These are phyloP conservation scores for Dalechampia spathulata DNA, from an alignment of 441 rosid species.

Conservation along the genomic window DNA sequence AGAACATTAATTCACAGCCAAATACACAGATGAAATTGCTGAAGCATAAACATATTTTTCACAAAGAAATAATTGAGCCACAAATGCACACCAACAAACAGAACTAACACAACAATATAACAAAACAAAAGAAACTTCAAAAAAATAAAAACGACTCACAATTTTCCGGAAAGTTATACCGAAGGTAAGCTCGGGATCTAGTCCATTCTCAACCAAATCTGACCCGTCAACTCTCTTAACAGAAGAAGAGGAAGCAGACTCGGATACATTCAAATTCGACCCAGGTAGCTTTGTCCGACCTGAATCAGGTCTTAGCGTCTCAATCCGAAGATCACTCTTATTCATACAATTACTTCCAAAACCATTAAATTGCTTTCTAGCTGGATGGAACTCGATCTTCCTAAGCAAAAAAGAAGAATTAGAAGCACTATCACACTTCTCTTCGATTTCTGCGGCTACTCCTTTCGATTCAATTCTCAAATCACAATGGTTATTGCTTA, in stretches of 20 bases:
- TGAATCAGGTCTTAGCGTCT: constrained; percentile 55
- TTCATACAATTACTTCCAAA: constrained; percentile 15
- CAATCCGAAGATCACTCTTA: constrained; percentile 45
- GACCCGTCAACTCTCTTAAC: constrained; percentile 38
- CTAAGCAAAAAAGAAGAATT: constrained; percentile 29
- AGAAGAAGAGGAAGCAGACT: not conserved
- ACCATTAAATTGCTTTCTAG: constrained; percentile 47
- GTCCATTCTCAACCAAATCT: constrained; percentile 42
- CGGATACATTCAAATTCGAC: constrained; percentile 1
- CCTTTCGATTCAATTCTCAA: constrained; percentile 17
- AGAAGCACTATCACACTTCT: constrained; percentile 2
- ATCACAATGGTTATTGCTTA: constrained; percentile 10
- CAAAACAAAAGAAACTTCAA: not conserved
- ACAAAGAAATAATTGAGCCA: too few relatives aligned
- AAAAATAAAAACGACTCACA: constrained; percentile 36
- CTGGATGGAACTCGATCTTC: constrained; percentile 56
- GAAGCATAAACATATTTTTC: too few relatives aligned
- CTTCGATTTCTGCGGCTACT: not conserved
- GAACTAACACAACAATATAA: too few relatives aligned
- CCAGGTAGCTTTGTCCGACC: constrained; percentile 12
- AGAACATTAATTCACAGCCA: too few relatives aligned
- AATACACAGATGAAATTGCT: too few relatives aligned
- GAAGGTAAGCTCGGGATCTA: constrained; percentile 66
- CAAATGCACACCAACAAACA: too few relatives aligned
- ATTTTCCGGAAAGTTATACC: constrained; percentile 61